phyloP scores from a whole-genome alignment of 2,329 filamentous ascomycete genomes.

The Fusarium sororula region DNA sequence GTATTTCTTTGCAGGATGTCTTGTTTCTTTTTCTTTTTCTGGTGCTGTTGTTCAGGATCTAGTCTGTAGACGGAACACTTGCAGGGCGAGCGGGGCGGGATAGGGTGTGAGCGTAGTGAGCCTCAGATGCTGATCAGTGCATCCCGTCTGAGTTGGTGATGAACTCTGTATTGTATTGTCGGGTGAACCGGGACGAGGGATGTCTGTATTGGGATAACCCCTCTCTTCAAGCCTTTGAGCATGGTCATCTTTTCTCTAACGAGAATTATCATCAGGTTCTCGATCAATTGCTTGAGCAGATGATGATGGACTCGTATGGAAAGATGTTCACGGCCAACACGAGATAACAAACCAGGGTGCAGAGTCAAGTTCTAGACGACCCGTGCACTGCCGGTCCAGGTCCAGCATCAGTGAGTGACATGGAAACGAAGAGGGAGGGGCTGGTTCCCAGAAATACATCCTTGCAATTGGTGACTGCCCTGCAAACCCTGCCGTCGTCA shows the following conservation, averaged over 20 bases:
- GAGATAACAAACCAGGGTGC: not conserved
- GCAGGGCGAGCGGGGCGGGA: not conserved
- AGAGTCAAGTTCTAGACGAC: not conserved
- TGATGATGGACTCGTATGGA: not conserved
- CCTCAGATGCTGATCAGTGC: not conserved
- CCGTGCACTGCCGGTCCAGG: not conserved
- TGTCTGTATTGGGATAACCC: not conserved
- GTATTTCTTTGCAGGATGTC: constrained; percentile 2
- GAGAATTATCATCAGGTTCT: not conserved
- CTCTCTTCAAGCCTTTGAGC: not conserved
- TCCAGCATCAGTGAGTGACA: not conserved
- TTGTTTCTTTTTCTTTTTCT: not conserved
- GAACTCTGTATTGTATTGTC: constrained; percentile 14
- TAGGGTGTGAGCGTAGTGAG: constrained; percentile 17
- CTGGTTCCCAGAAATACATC: not conserved
- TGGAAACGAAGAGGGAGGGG: not conserved
- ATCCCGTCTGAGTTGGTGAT: not conserved
- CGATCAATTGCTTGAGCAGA: not conserved
- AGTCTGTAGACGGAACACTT: not conserved
- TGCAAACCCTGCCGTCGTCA: not conserved
- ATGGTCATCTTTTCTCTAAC: not conserved
- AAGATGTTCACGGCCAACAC: not conserved
- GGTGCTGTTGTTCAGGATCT: not conserved
- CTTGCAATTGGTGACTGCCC: not conserved
- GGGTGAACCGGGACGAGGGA: constrained; percentile 12